Evolutionary conservation across 768 basidiomycete species (phyloP).

Genomic region (Termitomyces sp.): DNA sequence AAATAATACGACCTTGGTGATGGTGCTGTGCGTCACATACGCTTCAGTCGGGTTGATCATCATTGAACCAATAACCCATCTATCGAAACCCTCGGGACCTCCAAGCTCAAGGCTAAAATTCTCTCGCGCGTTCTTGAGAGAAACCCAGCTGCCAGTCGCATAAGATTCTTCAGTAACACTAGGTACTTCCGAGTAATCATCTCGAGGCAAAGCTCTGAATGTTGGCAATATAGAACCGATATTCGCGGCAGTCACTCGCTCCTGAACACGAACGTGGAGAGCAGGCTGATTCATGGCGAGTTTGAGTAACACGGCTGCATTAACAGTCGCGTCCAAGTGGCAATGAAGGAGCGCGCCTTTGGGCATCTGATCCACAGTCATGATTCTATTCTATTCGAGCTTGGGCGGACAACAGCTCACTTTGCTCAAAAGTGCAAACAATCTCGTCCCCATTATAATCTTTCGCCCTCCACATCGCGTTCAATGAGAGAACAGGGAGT

Average conservation of each 20-base stretch:
- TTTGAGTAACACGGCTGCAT: constrained; percentile 42
- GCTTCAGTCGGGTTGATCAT: constrained; percentile 68
- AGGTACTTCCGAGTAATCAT: constrained; percentile 21
- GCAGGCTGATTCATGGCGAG: constrained; percentile 51
- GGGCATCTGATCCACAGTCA: constrained; percentile 51
- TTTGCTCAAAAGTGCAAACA: constrained; percentile 60
- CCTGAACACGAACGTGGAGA: constrained; percentile 50
- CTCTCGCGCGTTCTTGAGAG: constrained; percentile 45
- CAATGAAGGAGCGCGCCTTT: constrained; percentile 73
- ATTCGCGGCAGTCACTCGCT: constrained; percentile 32
- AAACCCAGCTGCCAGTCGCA: constrained; percentile 43
- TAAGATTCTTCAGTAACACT: constrained; percentile 41
- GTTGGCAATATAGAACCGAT: constrained; percentile 42
- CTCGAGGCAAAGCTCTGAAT: constrained; percentile 42
- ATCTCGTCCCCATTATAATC: constrained; percentile 52
- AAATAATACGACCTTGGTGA: constrained; percentile 42
- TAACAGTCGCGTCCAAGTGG: constrained; percentile 72
- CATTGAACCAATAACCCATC: constrained; percentile 53
- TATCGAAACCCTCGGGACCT: constrained; percentile 62
- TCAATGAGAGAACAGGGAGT: neutral
- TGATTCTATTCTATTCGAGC: neutral
- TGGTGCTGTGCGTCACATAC: constrained; percentile 67
- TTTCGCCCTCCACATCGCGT: constrained; percentile 34
- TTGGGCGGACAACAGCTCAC: constrained; percentile 20
- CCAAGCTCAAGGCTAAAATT: constrained; percentile 46